These are phyloP conservation scores for Boletus sp. DNA, from an alignment of 1,284 basidiomycete genomes.

Conservation along the genomic window DNA sequence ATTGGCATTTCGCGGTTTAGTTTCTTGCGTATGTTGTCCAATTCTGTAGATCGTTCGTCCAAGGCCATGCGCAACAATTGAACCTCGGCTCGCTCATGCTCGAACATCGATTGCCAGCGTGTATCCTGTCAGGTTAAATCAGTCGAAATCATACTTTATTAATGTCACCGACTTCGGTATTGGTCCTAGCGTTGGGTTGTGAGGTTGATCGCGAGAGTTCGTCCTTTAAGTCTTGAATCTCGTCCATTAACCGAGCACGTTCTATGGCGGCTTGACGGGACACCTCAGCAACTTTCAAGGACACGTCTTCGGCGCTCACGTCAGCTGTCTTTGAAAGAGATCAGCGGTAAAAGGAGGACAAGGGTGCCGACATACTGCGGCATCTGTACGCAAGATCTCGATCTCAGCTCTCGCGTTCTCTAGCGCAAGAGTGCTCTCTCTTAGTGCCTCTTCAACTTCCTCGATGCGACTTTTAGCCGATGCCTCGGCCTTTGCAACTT, in stretches of 20 bases:
- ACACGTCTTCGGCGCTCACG: constrained; percentile 27
- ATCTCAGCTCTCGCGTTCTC: constrained; percentile 93
- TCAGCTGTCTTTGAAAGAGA: constrained; percentile 22
- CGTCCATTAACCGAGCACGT: constrained; percentile 44
- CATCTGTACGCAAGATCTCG: constrained; percentile 75
- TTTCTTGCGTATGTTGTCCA: constrained; percentile 56
- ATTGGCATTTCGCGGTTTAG: constrained; percentile 52
- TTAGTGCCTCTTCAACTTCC: constrained; percentile 84
- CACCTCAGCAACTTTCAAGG: constrained; percentile 35
- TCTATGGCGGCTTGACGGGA: constrained; percentile 45
- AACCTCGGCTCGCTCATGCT: constrained; percentile 38
- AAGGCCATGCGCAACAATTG: constrained; percentile 36
- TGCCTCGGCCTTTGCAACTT: constrained; percentile 58
- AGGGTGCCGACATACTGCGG: constrained; percentile 52
- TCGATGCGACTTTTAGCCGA: constrained; percentile 61
- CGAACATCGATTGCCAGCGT: constrained; percentile 38
- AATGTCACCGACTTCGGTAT: constrained; percentile 15
- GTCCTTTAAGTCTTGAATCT: constrained; percentile 50
- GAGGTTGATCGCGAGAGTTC: constrained; percentile 33
- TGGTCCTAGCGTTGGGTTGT: background rate
- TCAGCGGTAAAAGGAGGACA: constrained; percentile 8
- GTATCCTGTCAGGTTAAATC: constrained; percentile 20
- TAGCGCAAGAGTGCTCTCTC: constrained; percentile 83
- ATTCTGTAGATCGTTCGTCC: constrained; percentile 46
- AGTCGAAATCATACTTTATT: constrained; percentile 19